phyloP scores from a whole-genome alignment of 176 grass and related monocot species.

The Oryza rufipogon region DNA sequence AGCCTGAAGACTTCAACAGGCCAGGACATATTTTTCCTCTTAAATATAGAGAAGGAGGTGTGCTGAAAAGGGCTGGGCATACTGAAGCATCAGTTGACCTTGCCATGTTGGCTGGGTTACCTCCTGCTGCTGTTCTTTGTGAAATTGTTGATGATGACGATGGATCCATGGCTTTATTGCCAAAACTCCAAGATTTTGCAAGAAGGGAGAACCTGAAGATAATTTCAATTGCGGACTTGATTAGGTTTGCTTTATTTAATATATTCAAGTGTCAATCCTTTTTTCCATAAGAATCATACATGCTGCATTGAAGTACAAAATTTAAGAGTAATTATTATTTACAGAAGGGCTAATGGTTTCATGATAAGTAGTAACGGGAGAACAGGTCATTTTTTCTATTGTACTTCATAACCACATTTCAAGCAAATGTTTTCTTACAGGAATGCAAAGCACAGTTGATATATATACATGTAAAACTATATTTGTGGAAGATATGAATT shows the following conservation, averaged over 20 bases:
- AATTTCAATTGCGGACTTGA: slow-evolving; percentile 85
- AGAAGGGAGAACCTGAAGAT: slow-evolving; percentile 86
- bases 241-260: slow-evolving; percentile 64
- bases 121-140: slow-evolving; percentile 78
- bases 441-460: not conserved
- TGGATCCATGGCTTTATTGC: slow-evolving; percentile 93
- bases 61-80: slow-evolving; percentile 95
- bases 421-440: not conserved
- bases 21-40: slow-evolving; percentile 96
- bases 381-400: not conserved
- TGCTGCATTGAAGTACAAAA: not conserved
- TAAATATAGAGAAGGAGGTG: slow-evolving; percentile 96
- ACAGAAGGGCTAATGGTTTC: not conserved
- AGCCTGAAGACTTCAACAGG: slow-evolving; percentile 80
- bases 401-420: not conserved
- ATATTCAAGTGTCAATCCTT: slow-evolving; percentile 14
- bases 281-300: not conserved
- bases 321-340: slow-evolving; percentile 10
- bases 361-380: not conserved
- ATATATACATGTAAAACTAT: not conserved
- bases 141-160: slow-evolving; percentile 90
- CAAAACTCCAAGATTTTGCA: slow-evolving; percentile 83
- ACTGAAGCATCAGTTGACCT: slow-evolving; percentile 97
- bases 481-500: slow-evolving; percentile 27
- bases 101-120: slow-evolving; percentile 78